Percentiles rank a stretch among this genome's conserved stretches.
Evolutionary conservation across 495 filamentous ascomycete species (phyloP).

Genomic region (Chaetomidium leptoderma): DNA sequence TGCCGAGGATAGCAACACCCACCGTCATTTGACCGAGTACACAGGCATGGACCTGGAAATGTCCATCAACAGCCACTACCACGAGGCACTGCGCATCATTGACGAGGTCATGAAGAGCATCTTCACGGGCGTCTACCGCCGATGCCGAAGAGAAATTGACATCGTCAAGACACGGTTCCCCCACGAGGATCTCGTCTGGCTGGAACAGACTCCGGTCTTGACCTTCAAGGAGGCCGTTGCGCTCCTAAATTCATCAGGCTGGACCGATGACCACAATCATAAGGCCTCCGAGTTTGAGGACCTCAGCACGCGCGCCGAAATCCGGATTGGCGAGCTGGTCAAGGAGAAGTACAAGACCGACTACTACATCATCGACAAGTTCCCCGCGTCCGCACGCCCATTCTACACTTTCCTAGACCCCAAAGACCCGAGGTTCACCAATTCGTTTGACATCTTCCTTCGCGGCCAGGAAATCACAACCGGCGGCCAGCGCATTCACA

Average conservation of each 20-base stretch:
- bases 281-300: conserved; percentile 66
- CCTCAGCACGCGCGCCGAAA: conserved; percentile 77
- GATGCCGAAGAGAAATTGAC: conserved; percentile 64
- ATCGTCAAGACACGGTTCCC: conserved; percentile 59
- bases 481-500: conserved; percentile 88
- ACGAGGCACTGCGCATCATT: conserved; percentile 78
- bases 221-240: conserved; percentile 74
- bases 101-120: conserved; percentile 85
- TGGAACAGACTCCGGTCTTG: conserved; percentile 76
- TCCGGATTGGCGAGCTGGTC: conserved; percentile 75
- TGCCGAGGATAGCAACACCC: conserved; percentile 95
- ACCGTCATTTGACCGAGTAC: conserved; percentile 94
- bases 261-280: conserved; percentile 70
- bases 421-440: conserved; percentile 65
- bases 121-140: conserved; percentile 69
- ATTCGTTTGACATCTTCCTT: conserved; percentile 94
- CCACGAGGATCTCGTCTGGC: conserved; percentile 61
- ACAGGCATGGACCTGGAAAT: conserved; percentile 94
- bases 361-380: conserved; percentile 94
- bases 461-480: conserved; percentile 90
- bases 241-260: conserved; percentile 77
- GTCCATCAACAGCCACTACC: conserved; percentile 83
- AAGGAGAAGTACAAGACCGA: conserved; percentile 84
- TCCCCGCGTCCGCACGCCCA: conserved; percentile 74
- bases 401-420: conserved; percentile 95